phyloP scores from a whole-genome alignment of 805 yeast genomes.

The Candida qinlingensis region DNA sequence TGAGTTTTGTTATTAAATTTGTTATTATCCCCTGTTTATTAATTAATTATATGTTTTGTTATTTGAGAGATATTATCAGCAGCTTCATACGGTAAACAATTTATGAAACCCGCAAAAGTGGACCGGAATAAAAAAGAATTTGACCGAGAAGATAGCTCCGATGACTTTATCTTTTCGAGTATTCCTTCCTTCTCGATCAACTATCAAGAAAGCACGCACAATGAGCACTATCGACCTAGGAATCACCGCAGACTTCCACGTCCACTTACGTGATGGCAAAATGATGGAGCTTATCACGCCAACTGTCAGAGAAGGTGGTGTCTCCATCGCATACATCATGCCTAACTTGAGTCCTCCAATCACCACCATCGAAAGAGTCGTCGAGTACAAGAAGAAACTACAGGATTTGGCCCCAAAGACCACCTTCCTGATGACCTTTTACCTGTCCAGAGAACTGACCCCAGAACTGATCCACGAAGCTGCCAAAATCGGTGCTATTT shows the following conservation, averaged over 20 bases:
- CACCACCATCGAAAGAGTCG: slow-evolving; percentile 67
- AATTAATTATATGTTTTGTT: too few relatives aligned
- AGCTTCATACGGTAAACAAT: too few relatives aligned
- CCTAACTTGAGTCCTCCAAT: slow-evolving; percentile 94
- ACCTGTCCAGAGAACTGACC: slow-evolving; percentile 70
- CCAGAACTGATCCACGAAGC: slow-evolving; percentile 84
- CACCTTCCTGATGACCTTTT: slow-evolving; percentile 87
- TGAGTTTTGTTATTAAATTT: too few relatives aligned
- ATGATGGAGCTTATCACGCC: slow-evolving; percentile 94
- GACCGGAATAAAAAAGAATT: not conserved
- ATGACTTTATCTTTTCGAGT: not conserved
- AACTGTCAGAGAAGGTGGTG: slow-evolving; percentile 84
- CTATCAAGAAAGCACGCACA: not conserved
- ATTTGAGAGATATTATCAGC: too few relatives aligned
- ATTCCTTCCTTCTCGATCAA: too few relatives aligned
- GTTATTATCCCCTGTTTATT: too few relatives aligned
- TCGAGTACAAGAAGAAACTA: slow-evolving; percentile 60
- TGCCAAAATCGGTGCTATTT: slow-evolving; percentile 57
- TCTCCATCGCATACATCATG: slow-evolving; percentile 90
- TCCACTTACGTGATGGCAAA: slow-evolving; percentile 87
- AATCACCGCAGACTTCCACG: slow-evolving; percentile 87
- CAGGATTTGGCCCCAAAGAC: slow-evolving; percentile 71
- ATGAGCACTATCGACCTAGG: slow-evolving; percentile 41
- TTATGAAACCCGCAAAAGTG: too few relatives aligned
- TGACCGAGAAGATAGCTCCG: not conserved